Evolutionary conservation across 768 basidiomycete species (phyloP).

Genomic region (Phylloporus arenicola): DNA sequence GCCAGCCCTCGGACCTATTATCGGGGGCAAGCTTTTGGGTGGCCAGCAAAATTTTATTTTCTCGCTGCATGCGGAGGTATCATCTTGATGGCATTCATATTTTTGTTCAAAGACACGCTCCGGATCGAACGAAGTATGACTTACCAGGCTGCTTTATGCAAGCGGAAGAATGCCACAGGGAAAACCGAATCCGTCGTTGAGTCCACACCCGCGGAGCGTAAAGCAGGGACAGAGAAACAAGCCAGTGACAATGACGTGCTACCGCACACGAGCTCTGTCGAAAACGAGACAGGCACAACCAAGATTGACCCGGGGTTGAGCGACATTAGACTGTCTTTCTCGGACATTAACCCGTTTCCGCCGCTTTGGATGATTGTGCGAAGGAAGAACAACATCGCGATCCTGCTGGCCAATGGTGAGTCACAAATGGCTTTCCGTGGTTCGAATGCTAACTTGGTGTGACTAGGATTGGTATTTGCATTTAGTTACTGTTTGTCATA

Average conservation of each 20-base stretch:
- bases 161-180: constrained; percentile 30
- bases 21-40: constrained; percentile 70
- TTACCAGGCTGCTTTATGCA: constrained; percentile 63
- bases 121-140: constrained; percentile 74
- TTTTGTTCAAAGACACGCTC: constrained; percentile 80
- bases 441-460: constrained; percentile 5
- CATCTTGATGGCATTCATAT: constrained; percentile 50
- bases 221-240: constrained; percentile 8
- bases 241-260: constrained; percentile 12
- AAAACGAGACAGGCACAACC: constrained; percentile 16
- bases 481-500: constrained; percentile 69
- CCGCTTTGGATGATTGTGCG: constrained; percentile 56
- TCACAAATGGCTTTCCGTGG: background rate
- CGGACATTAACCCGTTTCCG: constrained; percentile 70
- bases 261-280: constrained; percentile 13
- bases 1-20: constrained; percentile 62
- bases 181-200: constrained; percentile 20
- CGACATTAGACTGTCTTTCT: constrained; percentile 50
- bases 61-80: constrained; percentile 56
- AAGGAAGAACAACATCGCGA: constrained; percentile 60
- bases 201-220: constrained; percentile 10
- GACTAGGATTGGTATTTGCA: constrained; percentile 62
- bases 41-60: constrained; percentile 85
- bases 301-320: constrained; percentile 10
- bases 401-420: constrained; percentile 38